Evolutionary conservation across 2,329 filamentous ascomycete species (phyloP), one percentile per base, ranked within the genome.

Genomic region (Talaromyces sp.): DNA sequence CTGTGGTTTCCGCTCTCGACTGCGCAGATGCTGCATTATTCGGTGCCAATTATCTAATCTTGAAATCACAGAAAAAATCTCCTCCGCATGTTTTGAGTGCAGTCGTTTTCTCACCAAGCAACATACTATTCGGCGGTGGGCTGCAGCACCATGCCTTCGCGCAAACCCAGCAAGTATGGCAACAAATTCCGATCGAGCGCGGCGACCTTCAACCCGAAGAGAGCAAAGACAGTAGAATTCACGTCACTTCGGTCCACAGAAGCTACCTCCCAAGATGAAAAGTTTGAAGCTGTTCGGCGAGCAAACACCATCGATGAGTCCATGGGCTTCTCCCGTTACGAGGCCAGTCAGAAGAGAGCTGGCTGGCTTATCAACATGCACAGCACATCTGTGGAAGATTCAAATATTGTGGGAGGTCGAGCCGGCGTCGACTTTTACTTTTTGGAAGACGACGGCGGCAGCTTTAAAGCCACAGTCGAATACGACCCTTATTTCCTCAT

Each of bases 341-440:
- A 99, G 66, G 88, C 91, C 34, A 95, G 92, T 55, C 87, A 90
- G 73, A 92, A 89, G 78, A 90, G 88, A 72, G 85, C 90, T 56
- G 93, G 96, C 66, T 99, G 95, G 95, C 85, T 99, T 4, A 91
- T 94, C 68, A 99, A 98, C 72, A 91, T 98, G 79, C 91, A 96
- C 73, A 88, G 92, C 44, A 98, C 95, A 0, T 87, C 87, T 12
- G 83, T 99, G 53, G 81, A 96, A 75, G 94, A 98, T 73, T 85
- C 93, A 16, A 90, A 91, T 68, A 84, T 90, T 53, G 88, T 90
- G 1, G 91, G 91, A 63, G 95, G 95, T 42, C 87, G 92, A 66
- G 90, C 95, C 1, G 95, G 91, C 8, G 87, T 99, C 61, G 95
- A 99, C 78, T 97, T 92, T 78, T 99, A 97, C 81, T 99, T 99